Conservation (phyloP, 2,329 filamentous ascomycete genomes). For the Neonectria hederae region DNA sequence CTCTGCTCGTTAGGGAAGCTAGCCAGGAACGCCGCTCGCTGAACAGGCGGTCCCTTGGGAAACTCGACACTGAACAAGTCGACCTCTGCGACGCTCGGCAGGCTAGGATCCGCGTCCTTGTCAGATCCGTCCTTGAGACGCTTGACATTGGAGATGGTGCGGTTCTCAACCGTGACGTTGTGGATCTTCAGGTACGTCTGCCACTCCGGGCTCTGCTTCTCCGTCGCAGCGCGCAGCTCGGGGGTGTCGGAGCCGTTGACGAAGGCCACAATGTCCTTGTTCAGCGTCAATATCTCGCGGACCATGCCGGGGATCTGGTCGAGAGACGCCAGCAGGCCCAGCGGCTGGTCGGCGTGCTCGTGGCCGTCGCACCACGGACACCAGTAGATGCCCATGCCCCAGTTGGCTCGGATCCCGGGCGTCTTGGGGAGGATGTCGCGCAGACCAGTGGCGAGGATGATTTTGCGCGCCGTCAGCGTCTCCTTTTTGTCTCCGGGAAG, state of each 20-base stretch:
- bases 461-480: constrained; percentile 59
- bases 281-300: constrained; percentile 63
- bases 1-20: constrained; percentile 59
- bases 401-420: constrained; percentile 63
- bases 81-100: constrained; percentile 57
- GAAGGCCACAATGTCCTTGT: constrained; percentile 64
- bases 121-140: constrained; percentile 55
- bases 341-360: constrained; percentile 67
- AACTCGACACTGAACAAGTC: constrained; percentile 67
- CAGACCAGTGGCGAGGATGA: constrained; percentile 68
- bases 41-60: constrained; percentile 52
- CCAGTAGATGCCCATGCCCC: constrained; percentile 69
- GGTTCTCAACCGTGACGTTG: constrained; percentile 65
- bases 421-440: constrained; percentile 63
- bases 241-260: constrained; percentile 67
- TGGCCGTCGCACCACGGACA: constrained; percentile 73
- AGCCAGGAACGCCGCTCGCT: constrained; percentile 62
- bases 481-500: constrained; percentile 32
- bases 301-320: constrained; percentile 55
- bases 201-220: constrained; percentile 57
- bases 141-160: constrained; percentile 59
- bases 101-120: constrained; percentile 50
- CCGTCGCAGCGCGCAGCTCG: constrained; percentile 50
- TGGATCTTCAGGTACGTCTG: constrained; percentile 58
- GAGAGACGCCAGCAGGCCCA: constrained; percentile 62